Percentiles rank a stretch among this genome's conserved stretches.
phyloP scores from a whole-genome alignment of 148 eudicot genomes.

The Polygonum maritimum region DNA sequence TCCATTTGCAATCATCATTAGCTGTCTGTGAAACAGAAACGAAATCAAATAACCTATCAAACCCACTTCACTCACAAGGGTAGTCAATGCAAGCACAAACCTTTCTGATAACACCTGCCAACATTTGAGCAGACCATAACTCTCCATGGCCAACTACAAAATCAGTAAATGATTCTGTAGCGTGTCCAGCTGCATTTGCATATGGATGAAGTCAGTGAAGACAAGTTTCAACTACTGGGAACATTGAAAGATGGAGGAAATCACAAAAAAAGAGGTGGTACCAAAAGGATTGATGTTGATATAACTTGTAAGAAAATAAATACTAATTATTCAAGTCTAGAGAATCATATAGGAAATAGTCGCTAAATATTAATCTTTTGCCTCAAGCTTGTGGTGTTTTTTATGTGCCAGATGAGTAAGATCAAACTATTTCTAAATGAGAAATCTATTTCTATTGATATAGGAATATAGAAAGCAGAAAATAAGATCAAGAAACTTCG shows the following conservation, averaged over 20 bases:
- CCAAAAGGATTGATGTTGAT: background rate
- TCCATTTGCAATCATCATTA: constrained; percentile 62
- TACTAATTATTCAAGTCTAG: background rate
- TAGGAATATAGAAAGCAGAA: constrained; percentile 1
- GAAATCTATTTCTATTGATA: background rate
- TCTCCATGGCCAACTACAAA: constrained; percentile 99
- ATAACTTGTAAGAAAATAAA: background rate
- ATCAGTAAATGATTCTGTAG: constrained; percentile 87
- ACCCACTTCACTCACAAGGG: background rate
- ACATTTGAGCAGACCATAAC: constrained; percentile 94
- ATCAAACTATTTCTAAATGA: background rate
- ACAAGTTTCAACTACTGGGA: background rate
- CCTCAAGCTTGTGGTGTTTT: background rate
- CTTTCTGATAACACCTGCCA: constrained; percentile 68
- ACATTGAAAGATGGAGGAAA: background rate
- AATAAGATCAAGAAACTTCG: background rate
- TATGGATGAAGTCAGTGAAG: background rate
- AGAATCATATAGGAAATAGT: background rate
- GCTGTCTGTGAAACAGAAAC: constrained; percentile 47
- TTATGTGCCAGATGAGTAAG: background rate
- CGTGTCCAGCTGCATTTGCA: constrained; percentile 84
- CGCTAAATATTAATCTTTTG: background rate
- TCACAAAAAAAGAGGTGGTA: background rate
- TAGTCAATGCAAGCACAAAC: constrained; percentile 22
- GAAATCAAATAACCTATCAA: background rate